phyloP scores from a whole-genome alignment of 371 early-diverging fungal species.

The Mitosporidium daphniae region DNA sequence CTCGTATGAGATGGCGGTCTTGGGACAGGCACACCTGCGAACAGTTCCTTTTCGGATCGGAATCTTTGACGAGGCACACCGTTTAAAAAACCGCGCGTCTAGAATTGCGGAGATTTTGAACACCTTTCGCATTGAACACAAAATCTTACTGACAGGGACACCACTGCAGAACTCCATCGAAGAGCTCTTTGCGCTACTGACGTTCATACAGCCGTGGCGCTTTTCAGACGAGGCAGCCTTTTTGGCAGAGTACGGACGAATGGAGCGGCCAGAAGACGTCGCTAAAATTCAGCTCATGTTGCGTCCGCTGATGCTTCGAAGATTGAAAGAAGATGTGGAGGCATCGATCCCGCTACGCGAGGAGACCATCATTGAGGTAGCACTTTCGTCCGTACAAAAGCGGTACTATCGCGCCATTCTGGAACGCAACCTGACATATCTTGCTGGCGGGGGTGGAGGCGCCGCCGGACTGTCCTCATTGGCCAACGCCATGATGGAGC shows the following conservation, averaged over 20 bases:
- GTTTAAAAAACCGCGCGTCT: conserved; percentile 43
- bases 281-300: conserved; percentile 7
- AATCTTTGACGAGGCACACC: conserved; percentile 80
- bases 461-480: conserved; percentile 4
- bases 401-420: conserved; percentile 53
- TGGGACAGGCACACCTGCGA: conserved; percentile 22
- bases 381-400: conserved; percentile 20
- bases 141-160: conserved; percentile 44
- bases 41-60: conserved; percentile 37
- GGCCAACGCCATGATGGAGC: conserved; percentile 14
- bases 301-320: conserved; percentile 19
- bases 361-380: conserved; percentile 48
- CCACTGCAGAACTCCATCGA: conserved; percentile 60
- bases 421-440: conserved; percentile 41
- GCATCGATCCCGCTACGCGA: conserved; percentile 40
- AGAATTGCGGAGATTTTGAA: conserved; percentile 25
- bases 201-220: conserved; percentile 47
- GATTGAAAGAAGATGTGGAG: conserved; percentile 52
- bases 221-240: conserved; percentile 11
- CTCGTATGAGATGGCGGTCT: conserved; percentile 40
- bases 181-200: conserved; percentile 54
- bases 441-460: conserved; percentile 4
- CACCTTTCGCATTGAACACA: conserved; percentile 21
- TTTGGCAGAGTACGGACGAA: conserved; percentile 10
- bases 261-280: conserved; percentile 8